These are phyloP conservation scores for Phaeosphaeriaceae sp. DNA, from an alignment of 2,329 filamentous ascomycete species.

Conservation along the genomic window DNA sequence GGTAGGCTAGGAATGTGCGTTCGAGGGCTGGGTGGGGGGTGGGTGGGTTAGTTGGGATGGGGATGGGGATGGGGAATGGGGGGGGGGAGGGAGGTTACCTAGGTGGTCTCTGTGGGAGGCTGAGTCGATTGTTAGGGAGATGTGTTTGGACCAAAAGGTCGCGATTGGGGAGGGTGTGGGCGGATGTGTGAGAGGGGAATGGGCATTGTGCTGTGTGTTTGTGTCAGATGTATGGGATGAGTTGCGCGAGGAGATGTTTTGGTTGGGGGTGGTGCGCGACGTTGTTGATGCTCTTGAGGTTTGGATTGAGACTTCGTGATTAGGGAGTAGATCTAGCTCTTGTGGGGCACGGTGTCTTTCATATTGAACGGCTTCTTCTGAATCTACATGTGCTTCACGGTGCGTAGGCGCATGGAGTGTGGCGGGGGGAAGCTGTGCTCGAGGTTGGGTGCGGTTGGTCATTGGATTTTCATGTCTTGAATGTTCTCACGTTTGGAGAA, in stretches of 20 bases:
- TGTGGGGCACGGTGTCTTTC: constrained; percentile 24
- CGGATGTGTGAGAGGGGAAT: too few species aligned
- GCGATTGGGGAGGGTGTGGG: constrained; percentile 35
- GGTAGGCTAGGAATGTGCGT: constrained; percentile 75
- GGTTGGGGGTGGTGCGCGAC: too few species aligned
- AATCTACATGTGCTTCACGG: constrained; percentile 22
- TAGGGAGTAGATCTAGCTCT: constrained; percentile 17
- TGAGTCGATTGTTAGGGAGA: constrained; percentile 59
- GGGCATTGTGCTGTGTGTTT: too few species aligned
- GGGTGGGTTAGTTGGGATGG: constrained; percentile 55
- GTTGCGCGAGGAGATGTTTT: too few species aligned
- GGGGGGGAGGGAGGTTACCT: constrained; percentile 49
- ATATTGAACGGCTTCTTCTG: constrained; percentile 23
- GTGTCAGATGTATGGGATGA: too few species aligned
- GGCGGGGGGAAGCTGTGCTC: constrained; percentile 15
- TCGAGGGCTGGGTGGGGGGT: constrained; percentile 68
- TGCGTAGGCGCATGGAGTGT: constrained; percentile 16
- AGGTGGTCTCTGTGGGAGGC: constrained; percentile 62
- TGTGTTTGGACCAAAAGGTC: constrained; percentile 58
- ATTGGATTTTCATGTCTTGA: constrained; percentile 3
- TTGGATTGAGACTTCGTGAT: not conserved
- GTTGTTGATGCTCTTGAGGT: not conserved
- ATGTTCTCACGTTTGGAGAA: not conserved
- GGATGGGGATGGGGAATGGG: not conserved
- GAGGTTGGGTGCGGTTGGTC: constrained; percentile 13